Evolutionary conservation across 495 filamentous ascomycete species (phyloP).

Genomic region (Beverwykella pulmonaria): DNA sequence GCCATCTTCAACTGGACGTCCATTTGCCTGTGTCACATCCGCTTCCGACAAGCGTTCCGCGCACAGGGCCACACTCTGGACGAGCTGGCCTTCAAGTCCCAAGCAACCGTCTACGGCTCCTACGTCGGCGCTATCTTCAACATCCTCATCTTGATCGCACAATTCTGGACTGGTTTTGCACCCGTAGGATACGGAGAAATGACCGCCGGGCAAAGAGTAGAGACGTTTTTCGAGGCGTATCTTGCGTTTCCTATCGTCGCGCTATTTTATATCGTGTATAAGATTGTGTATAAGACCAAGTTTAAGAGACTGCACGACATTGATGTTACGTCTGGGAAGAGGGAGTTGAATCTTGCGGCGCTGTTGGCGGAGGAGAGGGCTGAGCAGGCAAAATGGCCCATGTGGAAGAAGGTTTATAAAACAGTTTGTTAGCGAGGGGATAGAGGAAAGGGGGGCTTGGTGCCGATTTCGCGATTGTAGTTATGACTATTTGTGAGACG

Average conservation of each 20-base stretch:
- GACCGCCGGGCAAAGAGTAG: constrained; percentile 33
- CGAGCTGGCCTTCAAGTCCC: constrained; percentile 81
- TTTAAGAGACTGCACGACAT: constrained; percentile 36
- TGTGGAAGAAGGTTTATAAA: constrained; percentile 42
- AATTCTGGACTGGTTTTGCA: constrained; percentile 43
- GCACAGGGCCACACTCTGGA: constrained; percentile 68
- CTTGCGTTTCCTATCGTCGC: constrained; percentile 40
- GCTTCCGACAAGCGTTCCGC: constrained; percentile 81
- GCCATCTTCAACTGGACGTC: constrained; percentile 94
- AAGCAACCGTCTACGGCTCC: constrained; percentile 78
- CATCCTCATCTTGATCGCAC: constrained; percentile 57
- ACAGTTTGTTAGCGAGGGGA: constrained; percentile 28
- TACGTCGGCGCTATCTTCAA: constrained; percentile 84
- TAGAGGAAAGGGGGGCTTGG: background rate
- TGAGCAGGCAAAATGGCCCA: constrained; percentile 36
- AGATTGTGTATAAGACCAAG: constrained; percentile 33
- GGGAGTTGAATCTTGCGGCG: constrained; percentile 38
- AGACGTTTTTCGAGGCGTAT: constrained; percentile 38
- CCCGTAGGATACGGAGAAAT: constrained; percentile 43
- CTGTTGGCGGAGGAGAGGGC: constrained; percentile 38
- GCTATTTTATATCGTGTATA: constrained; percentile 32
- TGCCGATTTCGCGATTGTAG: too few relatives aligned
- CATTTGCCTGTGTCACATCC: constrained; percentile 87
- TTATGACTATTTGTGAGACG: background rate
- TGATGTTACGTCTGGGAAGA: constrained; percentile 38